phyloP scores from a whole-genome alignment of 2,329 filamentous ascomycete species.

The Didymella lethalis region DNA sequence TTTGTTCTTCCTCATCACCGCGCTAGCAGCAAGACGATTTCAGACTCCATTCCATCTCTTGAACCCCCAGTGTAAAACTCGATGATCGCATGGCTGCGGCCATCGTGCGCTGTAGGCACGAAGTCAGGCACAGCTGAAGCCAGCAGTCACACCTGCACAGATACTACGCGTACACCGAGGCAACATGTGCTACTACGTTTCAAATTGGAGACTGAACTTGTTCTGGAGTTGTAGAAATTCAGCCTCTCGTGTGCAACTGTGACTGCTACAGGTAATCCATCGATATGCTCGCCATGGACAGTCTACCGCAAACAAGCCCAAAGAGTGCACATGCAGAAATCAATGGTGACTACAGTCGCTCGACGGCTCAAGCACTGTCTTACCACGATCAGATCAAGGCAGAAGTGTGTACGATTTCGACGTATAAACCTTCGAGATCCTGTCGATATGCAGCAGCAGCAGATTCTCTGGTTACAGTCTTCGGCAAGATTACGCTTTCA shows the following conservation, averaged over 20 bases:
- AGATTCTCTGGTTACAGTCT: not conserved
- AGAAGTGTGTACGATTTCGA: not conserved
- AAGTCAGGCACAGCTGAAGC: not conserved
- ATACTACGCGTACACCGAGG: not conserved
- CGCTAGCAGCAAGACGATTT: not conserved
- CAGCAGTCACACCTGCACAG: not conserved
- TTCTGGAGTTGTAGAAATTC: not conserved
- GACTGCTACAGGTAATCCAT: not conserved
- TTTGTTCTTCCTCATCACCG: slow-evolving; percentile 1
- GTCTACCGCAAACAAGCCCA: not conserved
- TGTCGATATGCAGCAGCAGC: not conserved
- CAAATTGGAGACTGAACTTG: not conserved
- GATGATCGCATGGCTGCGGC: not conserved
- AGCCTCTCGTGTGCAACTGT: not conserved
- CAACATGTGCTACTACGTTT: not conserved
- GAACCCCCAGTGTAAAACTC: not conserved
- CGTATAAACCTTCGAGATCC: not conserved
- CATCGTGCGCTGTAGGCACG: not conserved
- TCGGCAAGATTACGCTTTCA: not conserved
- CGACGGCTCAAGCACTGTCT: not conserved
- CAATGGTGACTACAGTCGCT: not conserved
- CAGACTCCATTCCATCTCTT: not conserved
- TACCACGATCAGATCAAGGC: not conserved
- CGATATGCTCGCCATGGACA: not conserved
- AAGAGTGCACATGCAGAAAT: not conserved